These are phyloP conservation scores for Linum tenue DNA, from an alignment of 345 rosid species.

Conservation along the genomic window DNA sequence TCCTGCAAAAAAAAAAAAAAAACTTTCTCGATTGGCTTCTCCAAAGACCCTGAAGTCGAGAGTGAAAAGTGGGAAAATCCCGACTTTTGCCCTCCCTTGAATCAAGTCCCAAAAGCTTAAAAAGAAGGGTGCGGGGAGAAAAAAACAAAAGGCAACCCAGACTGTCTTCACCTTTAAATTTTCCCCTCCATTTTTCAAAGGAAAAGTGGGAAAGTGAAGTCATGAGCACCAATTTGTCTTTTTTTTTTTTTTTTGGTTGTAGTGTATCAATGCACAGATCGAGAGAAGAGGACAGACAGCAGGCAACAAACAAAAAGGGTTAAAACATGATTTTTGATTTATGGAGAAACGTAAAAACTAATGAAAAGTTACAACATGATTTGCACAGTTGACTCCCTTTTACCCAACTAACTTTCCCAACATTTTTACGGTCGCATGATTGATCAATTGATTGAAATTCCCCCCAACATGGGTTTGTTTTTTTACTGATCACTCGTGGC, in stretches of 20 bases:
- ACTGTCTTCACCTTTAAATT: not conserved
- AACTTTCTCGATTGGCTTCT: not conserved
- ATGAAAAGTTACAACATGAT: conserved; percentile 13
- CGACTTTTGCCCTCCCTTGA: not conserved
- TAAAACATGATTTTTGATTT: conserved; percentile 16
- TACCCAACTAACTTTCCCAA: conserved; percentile 17
- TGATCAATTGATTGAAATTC: conserved; percentile 34
- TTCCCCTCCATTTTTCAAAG: too few species aligned
- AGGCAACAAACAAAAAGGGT: not conserved
- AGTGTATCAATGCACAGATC: too few species aligned
- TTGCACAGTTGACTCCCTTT: conserved; percentile 1
- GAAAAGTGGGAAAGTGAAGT: not conserved
- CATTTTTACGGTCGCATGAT: conserved; percentile 34
- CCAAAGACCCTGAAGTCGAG: not conserved
- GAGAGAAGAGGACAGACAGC: conserved; percentile 7
- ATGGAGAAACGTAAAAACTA: conserved; percentile 1
- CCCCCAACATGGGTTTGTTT: not conserved
- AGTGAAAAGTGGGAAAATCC: not conserved
- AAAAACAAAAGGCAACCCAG: not conserved
- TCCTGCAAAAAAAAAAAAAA: too few species aligned
- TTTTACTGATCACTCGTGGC: too few species aligned
- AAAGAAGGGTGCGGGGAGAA: not conserved
- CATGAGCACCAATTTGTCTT: not conserved
- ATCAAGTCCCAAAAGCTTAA: too few species aligned
- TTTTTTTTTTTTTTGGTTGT: too few species aligned